These are phyloP conservation scores for Daphne laureola DNA, from an alignment of 441 rosid genomes.

Conservation along the genomic window DNA sequence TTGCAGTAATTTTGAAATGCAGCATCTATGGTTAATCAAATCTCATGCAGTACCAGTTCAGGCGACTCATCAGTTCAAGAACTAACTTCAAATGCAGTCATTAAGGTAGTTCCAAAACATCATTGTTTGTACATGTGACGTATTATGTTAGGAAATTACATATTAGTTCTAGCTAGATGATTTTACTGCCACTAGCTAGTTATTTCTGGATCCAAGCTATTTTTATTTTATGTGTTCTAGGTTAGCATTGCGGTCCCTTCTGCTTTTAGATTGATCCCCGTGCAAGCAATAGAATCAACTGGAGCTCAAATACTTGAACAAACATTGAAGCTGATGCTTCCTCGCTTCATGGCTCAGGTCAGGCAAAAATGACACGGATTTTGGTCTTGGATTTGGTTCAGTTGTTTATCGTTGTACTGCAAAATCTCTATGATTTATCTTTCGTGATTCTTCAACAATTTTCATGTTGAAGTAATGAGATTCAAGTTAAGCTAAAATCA, in stretches of 20 bases:
- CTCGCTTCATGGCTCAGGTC: slow-evolving; percentile 93
- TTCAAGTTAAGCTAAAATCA: neutral
- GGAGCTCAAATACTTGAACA: slow-evolving; percentile 83
- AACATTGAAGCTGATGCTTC: slow-evolving; percentile 76
- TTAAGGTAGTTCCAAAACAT: slow-evolving; percentile 44
- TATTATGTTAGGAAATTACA: neutral
- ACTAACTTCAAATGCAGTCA: slow-evolving; percentile 84
- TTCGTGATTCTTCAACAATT: neutral
- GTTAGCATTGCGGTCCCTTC: slow-evolving; percentile 76
- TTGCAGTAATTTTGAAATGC: slow-evolving; percentile 46
- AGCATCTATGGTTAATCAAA: slow-evolving; percentile 89
- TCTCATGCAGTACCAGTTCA: slow-evolving; percentile 46
- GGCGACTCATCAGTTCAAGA: slow-evolving; percentile 37
- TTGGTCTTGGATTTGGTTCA: slow-evolving; percentile 8
- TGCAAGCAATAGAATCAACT: slow-evolving; percentile 63
- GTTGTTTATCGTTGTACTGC: neutral
- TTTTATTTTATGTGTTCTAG: slow-evolving; percentile 24
- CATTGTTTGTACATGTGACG: slow-evolving; percentile 9
- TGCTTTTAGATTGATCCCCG: slow-evolving; percentile 67
- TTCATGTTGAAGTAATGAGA: no score
- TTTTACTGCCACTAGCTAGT: no score
- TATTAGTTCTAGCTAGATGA: no score
- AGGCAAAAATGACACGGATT: slow-evolving; percentile 12
- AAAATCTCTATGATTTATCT: neutral
- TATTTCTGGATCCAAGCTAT: slow-evolving; percentile 7